A percentile compares a stretch with the other conserved stretches of the same genome.
Conservation (phyloP, 352 stramenopile species). For the Sclerospora graminicola region DNA sequence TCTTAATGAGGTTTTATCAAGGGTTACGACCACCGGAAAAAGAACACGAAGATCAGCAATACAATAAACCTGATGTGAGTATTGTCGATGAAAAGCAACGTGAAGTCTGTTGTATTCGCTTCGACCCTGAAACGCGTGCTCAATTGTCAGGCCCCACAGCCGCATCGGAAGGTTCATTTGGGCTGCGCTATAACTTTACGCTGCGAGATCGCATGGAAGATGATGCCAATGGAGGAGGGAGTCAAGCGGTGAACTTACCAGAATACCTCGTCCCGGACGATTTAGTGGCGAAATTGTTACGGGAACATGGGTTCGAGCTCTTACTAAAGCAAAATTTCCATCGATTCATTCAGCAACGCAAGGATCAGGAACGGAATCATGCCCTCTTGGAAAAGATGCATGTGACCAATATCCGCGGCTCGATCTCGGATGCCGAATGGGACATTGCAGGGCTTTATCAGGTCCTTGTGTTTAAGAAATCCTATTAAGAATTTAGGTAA, state of each 20-base stretch:
- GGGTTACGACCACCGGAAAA: constrained; percentile 29
- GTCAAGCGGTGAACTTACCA: constrained; percentile 80
- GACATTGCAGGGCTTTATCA: constrained; percentile 80
- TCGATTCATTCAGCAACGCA: constrained; percentile 66
- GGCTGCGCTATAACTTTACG: constrained; percentile 87
- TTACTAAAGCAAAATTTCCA: constrained; percentile 82
- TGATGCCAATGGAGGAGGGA: constrained; percentile 32
- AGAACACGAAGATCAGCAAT: constrained; percentile 10
- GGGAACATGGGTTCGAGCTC: constrained; percentile 71
- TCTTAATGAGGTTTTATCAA: constrained; percentile 81
- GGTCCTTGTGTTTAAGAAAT: constrained; percentile 78
- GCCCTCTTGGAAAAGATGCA: constrained; percentile 79
- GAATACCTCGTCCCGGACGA: constrained; percentile 88
- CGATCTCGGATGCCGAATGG: constrained; percentile 80
- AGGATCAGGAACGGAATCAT: constrained; percentile 55
- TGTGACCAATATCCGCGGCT: constrained; percentile 77
- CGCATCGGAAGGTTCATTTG: constrained; percentile 45
- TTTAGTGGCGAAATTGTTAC: constrained; percentile 47
- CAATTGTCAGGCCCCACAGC: constrained; percentile 34
- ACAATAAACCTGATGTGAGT: constrained; percentile 37
- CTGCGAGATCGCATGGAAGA: constrained; percentile 59
- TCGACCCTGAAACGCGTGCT: constrained; percentile 44
- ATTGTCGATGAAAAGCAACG: constrained; percentile 66
- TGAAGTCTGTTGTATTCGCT: constrained; percentile 70
- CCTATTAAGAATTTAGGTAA: too few relatives aligned